Evolutionary conservation across 306 rosid species (phyloP).

Genomic region (Senna siamea): DNA sequence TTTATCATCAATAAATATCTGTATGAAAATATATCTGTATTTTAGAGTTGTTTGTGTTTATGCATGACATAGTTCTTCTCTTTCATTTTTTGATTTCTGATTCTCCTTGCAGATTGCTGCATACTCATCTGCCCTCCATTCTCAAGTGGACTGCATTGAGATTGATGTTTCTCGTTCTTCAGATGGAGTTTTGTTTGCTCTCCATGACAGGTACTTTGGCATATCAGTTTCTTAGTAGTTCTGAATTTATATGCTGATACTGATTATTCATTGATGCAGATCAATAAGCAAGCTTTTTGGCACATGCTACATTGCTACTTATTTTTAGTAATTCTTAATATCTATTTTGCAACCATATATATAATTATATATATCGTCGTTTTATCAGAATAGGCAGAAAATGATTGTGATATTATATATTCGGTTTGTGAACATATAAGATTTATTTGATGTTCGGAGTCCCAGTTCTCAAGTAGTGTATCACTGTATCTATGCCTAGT

Average conservation of each 20-base stretch:
- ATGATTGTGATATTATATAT: background rate
- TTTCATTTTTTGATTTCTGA: background rate
- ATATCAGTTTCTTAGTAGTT: conserved; percentile 5
- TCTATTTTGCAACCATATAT: background rate
- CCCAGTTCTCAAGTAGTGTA: background rate
- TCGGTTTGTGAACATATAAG: background rate
- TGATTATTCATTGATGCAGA: background rate
- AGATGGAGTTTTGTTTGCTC: conserved; percentile 83
- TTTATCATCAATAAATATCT: background rate
- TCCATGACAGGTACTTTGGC: conserved; percentile 74
- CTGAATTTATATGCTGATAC: background rate
- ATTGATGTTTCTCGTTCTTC: conserved; percentile 91
- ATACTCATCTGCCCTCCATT: conserved; percentile 63
- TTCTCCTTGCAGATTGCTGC: conserved; percentile 63
- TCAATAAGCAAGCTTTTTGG: background rate
- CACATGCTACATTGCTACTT: background rate
- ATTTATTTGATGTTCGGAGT: background rate
- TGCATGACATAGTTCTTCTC: background rate
- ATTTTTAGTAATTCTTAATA: conserved; percentile 13
- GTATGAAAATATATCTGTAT: background rate
- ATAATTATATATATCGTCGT: background rate
- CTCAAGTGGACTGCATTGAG: conserved; percentile 84
- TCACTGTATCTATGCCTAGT: background rate
- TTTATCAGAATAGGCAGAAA: background rate
- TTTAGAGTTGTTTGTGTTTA: background rate